Base-by-base conservation (phyloP, 768 basidiomycete species). In the Boletus sp. region DNA sequence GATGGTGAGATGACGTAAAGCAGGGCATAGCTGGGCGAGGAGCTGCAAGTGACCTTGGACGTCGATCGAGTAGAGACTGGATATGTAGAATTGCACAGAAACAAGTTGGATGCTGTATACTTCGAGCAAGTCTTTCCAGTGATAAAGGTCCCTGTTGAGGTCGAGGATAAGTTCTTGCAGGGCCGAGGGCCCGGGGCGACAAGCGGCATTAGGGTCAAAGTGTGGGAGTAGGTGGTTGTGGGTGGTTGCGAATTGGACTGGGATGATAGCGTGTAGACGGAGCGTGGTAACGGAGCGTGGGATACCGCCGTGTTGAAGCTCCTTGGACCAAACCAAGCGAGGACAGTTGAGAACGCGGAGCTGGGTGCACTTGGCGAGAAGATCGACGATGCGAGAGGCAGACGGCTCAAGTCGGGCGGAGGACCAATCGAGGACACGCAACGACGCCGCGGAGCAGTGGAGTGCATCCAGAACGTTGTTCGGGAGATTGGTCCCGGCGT, bases 351-450 rank as follows among this genome's bases (percentile, higher is more conserved):
- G 59, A 21, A 65, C 27, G 11, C 51, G 64, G 40, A 70, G 59
- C 19, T 56, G 56, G 7, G 54, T 53, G 30, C 58, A 58, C 34
- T 46, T 42, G 11, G 39, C 23, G 6, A 69, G 39, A 21, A 69
- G 32, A 13, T 46, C 34, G 2, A 15, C 7, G 1, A 59, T 30
- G 4, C 25, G 39, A 17, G 2, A 10, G 0, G 15, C 0, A 7
- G 33, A 37, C 0, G 56, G 60, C 4, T 34, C n/a, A 7, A 43
- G 38, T 27, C 15, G 9, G 15, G 19, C 15, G 2, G 42, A 38
- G 2, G 56, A 51, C 59, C 59, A 64, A 33, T 69, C 60, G 6
- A 69, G 47, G 38, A 65, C 62, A 13, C 56, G 53, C 39, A 69
- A 37, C 25, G 61, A 65, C 1, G 52, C 23, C 4, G 64, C 62